Evolutionary conservation across 257 asterid species (phyloP).

Genomic region (Primulina tabacum): DNA sequence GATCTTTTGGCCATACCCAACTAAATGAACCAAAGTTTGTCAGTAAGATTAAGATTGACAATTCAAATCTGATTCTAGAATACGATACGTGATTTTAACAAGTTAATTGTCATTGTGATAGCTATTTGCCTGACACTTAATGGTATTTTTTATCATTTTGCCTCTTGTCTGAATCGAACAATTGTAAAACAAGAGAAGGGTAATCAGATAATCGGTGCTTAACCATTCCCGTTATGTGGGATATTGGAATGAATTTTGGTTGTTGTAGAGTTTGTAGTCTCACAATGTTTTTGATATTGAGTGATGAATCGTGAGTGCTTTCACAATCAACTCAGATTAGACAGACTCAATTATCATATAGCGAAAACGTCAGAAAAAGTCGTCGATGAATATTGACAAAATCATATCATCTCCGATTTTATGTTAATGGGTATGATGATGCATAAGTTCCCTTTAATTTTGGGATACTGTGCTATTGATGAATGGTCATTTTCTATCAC

Average conservation of each 20-base stretch:
- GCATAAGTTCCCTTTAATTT: too few relatives aligned
- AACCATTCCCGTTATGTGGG: background rate
- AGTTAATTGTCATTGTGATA: background rate
- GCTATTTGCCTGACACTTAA: too few relatives aligned
- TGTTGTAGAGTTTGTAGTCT: background rate
- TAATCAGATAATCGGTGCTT: background rate
- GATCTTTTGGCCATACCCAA: too few relatives aligned
- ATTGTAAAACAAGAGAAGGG: background rate
- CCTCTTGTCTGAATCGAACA: background rate
- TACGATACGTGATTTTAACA: background rate
- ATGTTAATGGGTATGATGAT: too few relatives aligned
- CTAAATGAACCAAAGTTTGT: background rate
- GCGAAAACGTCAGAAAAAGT: too few relatives aligned
- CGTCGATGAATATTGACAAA: too few relatives aligned
- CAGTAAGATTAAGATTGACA: background rate
- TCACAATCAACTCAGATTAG: too few relatives aligned
- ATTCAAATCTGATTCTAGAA: background rate
- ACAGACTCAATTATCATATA: too few relatives aligned
- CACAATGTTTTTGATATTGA: background rate
- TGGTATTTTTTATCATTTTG: background rate
- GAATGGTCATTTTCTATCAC: too few relatives aligned
- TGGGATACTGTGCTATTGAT: too few relatives aligned
- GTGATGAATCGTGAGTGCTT: too few relatives aligned
- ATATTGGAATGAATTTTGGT: slow-evolving; percentile 7
- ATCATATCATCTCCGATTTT: too few relatives aligned